phyloP scores from a whole-genome alignment of 805 yeast species.

The Sungouiozyma ichnusensis region DNA sequence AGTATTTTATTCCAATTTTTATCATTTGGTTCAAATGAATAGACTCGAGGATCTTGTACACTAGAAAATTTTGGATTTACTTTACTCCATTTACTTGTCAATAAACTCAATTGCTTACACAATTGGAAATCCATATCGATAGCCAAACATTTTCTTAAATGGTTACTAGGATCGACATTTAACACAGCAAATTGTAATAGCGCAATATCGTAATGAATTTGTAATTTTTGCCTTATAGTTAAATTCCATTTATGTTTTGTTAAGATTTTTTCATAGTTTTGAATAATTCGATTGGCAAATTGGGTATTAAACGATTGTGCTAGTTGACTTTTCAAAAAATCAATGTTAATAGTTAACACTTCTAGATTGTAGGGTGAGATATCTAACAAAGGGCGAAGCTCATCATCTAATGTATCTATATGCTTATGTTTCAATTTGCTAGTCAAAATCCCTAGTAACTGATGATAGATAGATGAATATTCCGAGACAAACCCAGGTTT shows the following conservation, averaged over 20 bases:
- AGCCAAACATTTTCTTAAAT: conserved; percentile 59
- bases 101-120: conserved; percentile 49
- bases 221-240: conserved; percentile 20
- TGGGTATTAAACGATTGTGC: conserved; percentile 22
- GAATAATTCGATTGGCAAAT: conserved; percentile 16
- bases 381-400: conserved; percentile 28
- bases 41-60: conserved; percentile 36
- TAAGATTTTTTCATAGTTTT: conserved; percentile 16
- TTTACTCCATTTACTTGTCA: conserved; percentile 36
- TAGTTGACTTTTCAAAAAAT: conserved; percentile 12
- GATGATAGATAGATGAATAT: conserved; percentile 8
- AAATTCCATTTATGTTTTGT: conserved; percentile 20
- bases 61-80: conserved; percentile 30
- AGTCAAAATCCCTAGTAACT: conserved; percentile 6
- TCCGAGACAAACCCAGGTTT: neutral
- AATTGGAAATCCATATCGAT: conserved; percentile 60
- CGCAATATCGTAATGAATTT: conserved; percentile 24
- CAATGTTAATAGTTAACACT: conserved; percentile 21
- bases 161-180: conserved; percentile 42
- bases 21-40: conserved; percentile 11
- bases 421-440: conserved; percentile 5
- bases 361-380: conserved; percentile 36
- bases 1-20: conserved; percentile 23
- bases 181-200: conserved; percentile 41
- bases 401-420: conserved; percentile 17